Percentiles rank a stretch among this genome's conserved stretches.
Conservation (phyloP, 192 early-diverging fungal genomes). For the Cetraspora pellucida region DNA sequence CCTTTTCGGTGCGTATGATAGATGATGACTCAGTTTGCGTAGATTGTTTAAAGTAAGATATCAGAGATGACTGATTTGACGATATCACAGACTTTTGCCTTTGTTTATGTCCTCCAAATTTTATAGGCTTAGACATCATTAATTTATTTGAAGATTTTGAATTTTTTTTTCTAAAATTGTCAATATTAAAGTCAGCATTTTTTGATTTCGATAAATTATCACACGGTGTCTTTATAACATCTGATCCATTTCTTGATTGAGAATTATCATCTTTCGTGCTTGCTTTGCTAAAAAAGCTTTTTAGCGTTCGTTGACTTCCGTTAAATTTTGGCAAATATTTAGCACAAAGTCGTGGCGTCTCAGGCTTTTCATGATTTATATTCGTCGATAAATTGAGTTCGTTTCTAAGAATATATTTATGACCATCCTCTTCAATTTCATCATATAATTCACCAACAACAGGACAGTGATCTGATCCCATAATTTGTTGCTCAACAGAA, state of each 20-base stretch:
- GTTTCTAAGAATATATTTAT: not conserved
- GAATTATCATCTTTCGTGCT: not conserved
- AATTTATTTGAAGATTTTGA: not conserved
- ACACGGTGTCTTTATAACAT: not conserved
- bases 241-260: not conserved
- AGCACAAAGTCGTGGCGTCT: slow-evolving; percentile 51
- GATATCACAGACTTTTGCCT: not conserved
- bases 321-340: slow-evolving; percentile 61
- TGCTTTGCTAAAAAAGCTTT: slow-evolving; percentile 45
- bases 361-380: slow-evolving; percentile 20
- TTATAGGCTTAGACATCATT: not conserved
- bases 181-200: not conserved
- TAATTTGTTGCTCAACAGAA: slow-evolving; percentile 58
- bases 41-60: slow-evolving; percentile 14
- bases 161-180: not conserved
- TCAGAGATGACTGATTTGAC: not conserved
- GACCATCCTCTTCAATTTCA: slow-evolving; percentile 16
- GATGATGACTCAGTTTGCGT: not conserved
- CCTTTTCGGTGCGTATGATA: no score
- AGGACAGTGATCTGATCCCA: slow-evolving; percentile 85
- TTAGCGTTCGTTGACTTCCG: slow-evolving; percentile 61
- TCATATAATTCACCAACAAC: slow-evolving; percentile 49
- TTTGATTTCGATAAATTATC: slow-evolving; percentile 11
- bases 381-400: slow-evolving; percentile 28
- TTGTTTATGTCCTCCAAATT: not conserved